These are phyloP conservation scores for Salix caprea DNA, from an alignment of 345 rosid genomes.

Conservation along the genomic window DNA sequence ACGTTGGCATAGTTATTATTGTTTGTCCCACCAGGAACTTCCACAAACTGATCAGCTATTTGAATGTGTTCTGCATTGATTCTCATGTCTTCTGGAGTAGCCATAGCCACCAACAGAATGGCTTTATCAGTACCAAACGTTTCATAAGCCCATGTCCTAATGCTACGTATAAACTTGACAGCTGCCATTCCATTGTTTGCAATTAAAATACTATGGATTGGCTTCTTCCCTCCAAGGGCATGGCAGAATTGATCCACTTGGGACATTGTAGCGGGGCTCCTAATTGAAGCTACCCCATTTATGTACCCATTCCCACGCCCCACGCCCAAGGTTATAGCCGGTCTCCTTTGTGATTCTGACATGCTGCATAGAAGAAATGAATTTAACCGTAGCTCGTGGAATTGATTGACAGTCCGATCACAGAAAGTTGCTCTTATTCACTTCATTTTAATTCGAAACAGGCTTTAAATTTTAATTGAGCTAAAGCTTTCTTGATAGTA, in stretches of 20 bases:
- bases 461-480: neutral
- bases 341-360: constrained; percentile 52
- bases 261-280: constrained; percentile 54
- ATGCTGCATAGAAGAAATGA: constrained; percentile 40
- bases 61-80: constrained; percentile 98
- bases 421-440: neutral
- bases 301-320: constrained; percentile 51
- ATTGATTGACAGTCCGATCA: neutral
- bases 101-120: constrained; percentile 94
- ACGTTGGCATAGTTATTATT: constrained; percentile 98
- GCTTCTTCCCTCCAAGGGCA: constrained; percentile 79
- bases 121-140: constrained; percentile 97
- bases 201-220: constrained; percentile 85
- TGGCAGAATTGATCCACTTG: constrained; percentile 76
- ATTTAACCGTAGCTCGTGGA: neutral
- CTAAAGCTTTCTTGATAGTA: neutral
- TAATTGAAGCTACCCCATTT: constrained; percentile 47
- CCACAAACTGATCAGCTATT: constrained; percentile 98
- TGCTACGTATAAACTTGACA: constrained; percentile 93
- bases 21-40: constrained; percentile 99
- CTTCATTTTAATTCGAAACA: neutral
- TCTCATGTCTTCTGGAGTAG: constrained; percentile 99
- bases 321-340: constrained; percentile 32
- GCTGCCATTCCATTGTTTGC: constrained; percentile 99
- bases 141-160: constrained; percentile 97